phyloP scores from a whole-genome alignment of 192 early-diverging fungal genomes.

The Linderina pennispora region DNA sequence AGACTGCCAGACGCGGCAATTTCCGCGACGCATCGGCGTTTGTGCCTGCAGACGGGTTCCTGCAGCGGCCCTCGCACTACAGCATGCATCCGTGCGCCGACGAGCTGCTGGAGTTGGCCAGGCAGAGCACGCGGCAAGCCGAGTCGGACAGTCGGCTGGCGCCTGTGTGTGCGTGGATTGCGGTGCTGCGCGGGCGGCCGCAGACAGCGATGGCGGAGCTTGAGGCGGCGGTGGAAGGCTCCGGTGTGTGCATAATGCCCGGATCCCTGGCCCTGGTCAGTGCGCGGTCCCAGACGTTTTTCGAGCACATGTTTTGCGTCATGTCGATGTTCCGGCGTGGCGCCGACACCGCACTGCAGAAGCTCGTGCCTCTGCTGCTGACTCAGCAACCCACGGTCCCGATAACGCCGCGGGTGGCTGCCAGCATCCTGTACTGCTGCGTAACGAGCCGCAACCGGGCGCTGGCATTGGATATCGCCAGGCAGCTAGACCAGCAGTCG shows the following conservation, averaged over 20 bases:
- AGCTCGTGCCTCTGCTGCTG: conserved; percentile 7
- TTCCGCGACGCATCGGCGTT: conserved; percentile 28
- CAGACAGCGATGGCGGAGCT: background rate
- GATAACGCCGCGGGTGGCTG: conserved; percentile 10
- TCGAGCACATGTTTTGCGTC: conserved; percentile 6
- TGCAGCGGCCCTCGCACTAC: background rate
- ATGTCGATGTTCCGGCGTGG: conserved; percentile 11
- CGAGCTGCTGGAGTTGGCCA: conserved; percentile 1
- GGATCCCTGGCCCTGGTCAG: conserved; percentile 17
- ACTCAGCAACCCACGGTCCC: background rate
- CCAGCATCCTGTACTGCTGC: conserved; percentile 24
- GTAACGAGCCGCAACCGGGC: conserved; percentile 10
- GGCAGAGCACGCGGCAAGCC: background rate
- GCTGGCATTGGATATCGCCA: conserved; percentile 7
- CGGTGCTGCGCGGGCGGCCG: conserved; percentile 6
- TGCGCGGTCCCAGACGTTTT: conserved; percentile 7
- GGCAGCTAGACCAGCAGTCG: background rate
- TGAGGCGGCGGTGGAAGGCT: background rate
- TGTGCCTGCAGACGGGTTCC: conserved; percentile 17
- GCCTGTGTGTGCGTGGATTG: conserved; percentile 19
- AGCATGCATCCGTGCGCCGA: background rate
- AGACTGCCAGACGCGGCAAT: conserved; percentile 5
- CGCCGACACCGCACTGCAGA: conserved; percentile 5
- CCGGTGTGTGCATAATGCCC: conserved; percentile 8
- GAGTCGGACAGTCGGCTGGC: conserved; percentile 17